phyloP scores from a whole-genome alignment of 2,329 filamentous ascomycete genomes.

The Akanthomyces dipterigenus region DNA sequence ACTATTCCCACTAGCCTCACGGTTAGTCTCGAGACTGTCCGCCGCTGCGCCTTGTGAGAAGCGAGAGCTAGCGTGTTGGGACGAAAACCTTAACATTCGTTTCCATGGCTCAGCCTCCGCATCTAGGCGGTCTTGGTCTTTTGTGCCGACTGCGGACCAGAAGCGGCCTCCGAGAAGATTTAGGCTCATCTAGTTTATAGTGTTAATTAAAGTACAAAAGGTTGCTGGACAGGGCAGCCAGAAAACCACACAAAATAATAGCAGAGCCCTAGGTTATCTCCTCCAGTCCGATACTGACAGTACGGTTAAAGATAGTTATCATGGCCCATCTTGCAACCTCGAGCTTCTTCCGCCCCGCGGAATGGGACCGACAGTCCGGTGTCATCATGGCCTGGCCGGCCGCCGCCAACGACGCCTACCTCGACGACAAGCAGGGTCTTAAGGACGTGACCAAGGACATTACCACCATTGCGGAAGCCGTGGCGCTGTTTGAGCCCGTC shows the following conservation, averaged over 20 bases:
- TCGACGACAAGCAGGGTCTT: constrained; percentile 7
- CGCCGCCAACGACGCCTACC: constrained; percentile 9
- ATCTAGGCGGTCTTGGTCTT: neutral
- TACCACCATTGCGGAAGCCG: constrained; percentile 19
- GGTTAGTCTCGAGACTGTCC: neutral
- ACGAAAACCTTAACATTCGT: neutral
- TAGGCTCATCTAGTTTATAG: neutral
- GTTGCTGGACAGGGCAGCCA: neutral
- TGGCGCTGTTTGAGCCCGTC: constrained; percentile 22
- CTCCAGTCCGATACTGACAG: neutral
- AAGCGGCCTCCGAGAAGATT: constrained; percentile 1
- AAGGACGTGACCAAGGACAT: constrained; percentile 18
- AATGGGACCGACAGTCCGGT: constrained; percentile 9
- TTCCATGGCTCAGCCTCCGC: neutral
- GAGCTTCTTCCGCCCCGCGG: constrained; percentile 3
- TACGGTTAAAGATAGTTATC: neutral
- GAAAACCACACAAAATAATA: neutral
- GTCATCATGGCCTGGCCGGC: constrained; percentile 12
- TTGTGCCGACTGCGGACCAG: neutral
- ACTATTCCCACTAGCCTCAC: neutral
- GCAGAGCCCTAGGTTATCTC: neutral
- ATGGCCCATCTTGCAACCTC: neutral
- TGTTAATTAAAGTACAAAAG: neutral
- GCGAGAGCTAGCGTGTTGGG: neutral
- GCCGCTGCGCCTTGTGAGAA: constrained; percentile 1